phyloP scores from a whole-genome alignment of 306 rosid species.

The Cucurbita maxima region DNA sequence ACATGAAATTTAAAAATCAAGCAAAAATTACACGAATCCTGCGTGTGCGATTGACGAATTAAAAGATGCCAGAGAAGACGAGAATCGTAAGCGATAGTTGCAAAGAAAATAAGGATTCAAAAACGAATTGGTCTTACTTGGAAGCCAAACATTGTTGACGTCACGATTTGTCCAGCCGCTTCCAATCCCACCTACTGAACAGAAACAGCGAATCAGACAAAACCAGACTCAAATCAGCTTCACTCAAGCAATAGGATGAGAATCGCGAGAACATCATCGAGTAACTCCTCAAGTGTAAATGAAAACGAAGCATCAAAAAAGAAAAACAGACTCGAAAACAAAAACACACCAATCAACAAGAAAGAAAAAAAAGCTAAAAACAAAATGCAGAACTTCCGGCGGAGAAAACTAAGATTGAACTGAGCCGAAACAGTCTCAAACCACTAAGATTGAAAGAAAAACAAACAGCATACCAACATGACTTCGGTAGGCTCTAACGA shows the following conservation, averaged over 20 bases:
- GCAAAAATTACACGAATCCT: not conserved
- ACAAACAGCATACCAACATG: slow-evolving; percentile 14
- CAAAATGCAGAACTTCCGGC: not conserved
- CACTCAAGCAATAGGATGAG: not conserved
- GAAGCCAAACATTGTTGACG: slow-evolving; percentile 15
- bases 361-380: not conserved
- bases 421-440: not conserved
- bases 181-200: slow-evolving; percentile 19
- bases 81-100: not conserved
- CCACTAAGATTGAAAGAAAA: not conserved
- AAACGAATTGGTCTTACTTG: slow-evolving; percentile 14
- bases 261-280: not conserved
- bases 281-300: not conserved
- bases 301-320: not conserved
- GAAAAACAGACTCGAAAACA: not conserved
- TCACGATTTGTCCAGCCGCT: slow-evolving; percentile 25
- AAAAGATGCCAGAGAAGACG: not conserved
- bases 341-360: not conserved
- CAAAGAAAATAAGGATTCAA: not conserved
- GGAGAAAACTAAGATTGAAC: not conserved
- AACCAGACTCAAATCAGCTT: not conserved
- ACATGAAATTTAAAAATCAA: not conserved
- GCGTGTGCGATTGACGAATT: not conserved
- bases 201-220: not conserved
- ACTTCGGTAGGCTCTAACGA: slow-evolving; percentile 19